A percentile compares a stretch with the other conserved stretches of the same genome.
phyloP scores from a whole-genome alignment of 2,329 filamentous ascomycete species.

The Hypoxylon sp. region DNA sequence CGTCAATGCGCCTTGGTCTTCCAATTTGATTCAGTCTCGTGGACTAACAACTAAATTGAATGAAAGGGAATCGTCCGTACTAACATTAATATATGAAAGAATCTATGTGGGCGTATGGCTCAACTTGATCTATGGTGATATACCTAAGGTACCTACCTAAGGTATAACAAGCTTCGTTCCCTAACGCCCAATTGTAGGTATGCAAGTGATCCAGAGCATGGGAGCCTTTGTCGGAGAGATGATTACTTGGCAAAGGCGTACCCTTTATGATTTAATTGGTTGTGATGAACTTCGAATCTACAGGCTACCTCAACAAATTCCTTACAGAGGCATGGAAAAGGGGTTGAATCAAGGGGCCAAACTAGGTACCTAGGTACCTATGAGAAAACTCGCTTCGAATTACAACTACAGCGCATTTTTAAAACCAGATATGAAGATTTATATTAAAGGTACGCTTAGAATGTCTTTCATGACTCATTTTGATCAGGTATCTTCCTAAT shows the following conservation, averaged over 20 bases:
- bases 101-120: background rate
- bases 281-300: too few relatives aligned
- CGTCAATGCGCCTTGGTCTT: background rate
- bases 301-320: too few relatives aligned
- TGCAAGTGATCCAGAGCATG: background rate
- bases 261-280: too few relatives aligned
- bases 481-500: constrained; percentile 57
- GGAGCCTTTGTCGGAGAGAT: background rate
- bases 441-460: background rate
- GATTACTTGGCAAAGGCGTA: too few relatives aligned
- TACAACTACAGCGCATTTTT: background rate
- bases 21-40: background rate
- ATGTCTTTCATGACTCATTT: background rate
- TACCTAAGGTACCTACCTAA: too few relatives aligned
- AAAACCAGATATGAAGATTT: background rate
- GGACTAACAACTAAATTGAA: background rate
- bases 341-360: background rate
- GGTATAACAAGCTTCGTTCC: too few relatives aligned
- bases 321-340: background rate
- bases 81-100: too few relatives aligned
- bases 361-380: background rate
- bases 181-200: background rate
- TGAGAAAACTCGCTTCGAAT: background rate
- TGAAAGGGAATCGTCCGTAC: background rate
- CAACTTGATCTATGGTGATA: background rate